Percentiles rank a stretch among this genome's conserved stretches.
phyloP scores from a whole-genome alignment of 179 eudicot genomes.

The Silene noctiflora region DNA sequence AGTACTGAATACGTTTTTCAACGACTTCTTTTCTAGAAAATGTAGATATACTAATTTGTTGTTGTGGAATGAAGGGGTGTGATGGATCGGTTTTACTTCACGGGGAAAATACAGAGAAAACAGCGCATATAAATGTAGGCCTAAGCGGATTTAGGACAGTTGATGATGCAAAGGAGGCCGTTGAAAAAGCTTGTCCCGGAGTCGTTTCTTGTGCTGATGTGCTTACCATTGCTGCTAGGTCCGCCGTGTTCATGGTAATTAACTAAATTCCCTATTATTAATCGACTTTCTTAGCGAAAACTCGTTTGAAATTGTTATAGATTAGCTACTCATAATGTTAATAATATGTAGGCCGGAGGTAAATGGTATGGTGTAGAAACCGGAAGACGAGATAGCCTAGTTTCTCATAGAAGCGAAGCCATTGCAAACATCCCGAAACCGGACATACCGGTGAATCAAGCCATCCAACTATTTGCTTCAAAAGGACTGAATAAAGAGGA shows the following conservation, averaged over 20 bases:
- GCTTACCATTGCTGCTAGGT: conserved; percentile 29
- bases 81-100: conserved; percentile 31
- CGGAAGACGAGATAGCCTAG: conserved; percentile 41
- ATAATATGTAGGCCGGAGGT: conserved; percentile 16
- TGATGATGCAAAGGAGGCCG: conserved; percentile 24
- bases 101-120: conserved; percentile 27
- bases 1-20: too few species aligned
- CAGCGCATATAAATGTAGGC: conserved; percentile 16
- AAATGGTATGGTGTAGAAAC: conserved; percentile 31
- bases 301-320: neutral
- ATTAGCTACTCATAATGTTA: too few species aligned
- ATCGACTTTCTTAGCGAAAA: neutral
- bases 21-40: too few species aligned
- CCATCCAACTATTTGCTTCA: conserved; percentile 27
- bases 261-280: too few species aligned
- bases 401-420: conserved; percentile 26
- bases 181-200: conserved; percentile 38
- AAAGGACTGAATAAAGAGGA: conserved; percentile 35
- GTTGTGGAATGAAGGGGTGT: conserved; percentile 25
- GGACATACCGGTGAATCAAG: conserved; percentile 3
- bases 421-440: conserved; percentile 22
- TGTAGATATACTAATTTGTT: neutral
- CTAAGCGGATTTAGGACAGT: conserved; percentile 24
- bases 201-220: conserved; percentile 42
- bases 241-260: conserved; percentile 24